Evolutionary conservation across 163 green algal species (phyloP).

Genomic region (Scenedesmus sp.): DNA sequence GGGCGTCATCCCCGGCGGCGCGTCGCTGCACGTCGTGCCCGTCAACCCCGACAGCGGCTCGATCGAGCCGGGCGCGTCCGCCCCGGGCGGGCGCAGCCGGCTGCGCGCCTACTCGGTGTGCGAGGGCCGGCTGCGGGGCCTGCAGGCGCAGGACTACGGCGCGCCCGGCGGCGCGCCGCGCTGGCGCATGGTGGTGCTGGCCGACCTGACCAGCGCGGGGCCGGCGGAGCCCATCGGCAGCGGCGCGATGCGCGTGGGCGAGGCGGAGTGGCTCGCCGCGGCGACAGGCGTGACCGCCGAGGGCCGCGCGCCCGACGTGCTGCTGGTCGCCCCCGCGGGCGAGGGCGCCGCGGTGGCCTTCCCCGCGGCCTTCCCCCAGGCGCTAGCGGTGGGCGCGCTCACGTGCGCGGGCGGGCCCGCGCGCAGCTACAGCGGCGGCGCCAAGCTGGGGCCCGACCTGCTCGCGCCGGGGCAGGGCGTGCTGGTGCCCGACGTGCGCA

Average conservation of each 20-base stretch:
- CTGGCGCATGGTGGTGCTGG: conserved; percentile 38
- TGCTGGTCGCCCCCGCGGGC: conserved; percentile 33
- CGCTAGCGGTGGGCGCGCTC: conserved; percentile 17
- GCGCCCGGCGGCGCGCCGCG: neutral
- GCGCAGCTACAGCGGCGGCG: neutral
- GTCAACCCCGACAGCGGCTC: conserved; percentile 9
- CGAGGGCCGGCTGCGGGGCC: conserved; percentile 30
- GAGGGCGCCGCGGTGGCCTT: neutral
- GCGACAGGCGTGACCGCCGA: neutral
- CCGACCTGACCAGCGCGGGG: neutral
- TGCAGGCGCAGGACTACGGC: conserved; percentile 16
- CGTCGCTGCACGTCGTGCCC: conserved; percentile 28
- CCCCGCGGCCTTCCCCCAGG: neutral
- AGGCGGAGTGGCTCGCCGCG: conserved; percentile 13
- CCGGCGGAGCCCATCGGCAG: neutral
- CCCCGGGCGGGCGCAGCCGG: conserved; percentile 7
- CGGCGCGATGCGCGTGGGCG: neutral
- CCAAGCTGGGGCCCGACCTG: conserved; percentile 8
- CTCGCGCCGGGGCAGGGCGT: conserved; percentile 26
- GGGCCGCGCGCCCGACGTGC: neutral
- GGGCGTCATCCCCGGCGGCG: neutral
- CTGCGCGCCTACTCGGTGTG: conserved; percentile 33
- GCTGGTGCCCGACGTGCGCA: neutral
- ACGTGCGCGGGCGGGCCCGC: neutral
- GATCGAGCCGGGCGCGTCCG: neutral